phyloP scores from a whole-genome alignment of 768 basidiomycete species.

The Suillus alpinus region DNA sequence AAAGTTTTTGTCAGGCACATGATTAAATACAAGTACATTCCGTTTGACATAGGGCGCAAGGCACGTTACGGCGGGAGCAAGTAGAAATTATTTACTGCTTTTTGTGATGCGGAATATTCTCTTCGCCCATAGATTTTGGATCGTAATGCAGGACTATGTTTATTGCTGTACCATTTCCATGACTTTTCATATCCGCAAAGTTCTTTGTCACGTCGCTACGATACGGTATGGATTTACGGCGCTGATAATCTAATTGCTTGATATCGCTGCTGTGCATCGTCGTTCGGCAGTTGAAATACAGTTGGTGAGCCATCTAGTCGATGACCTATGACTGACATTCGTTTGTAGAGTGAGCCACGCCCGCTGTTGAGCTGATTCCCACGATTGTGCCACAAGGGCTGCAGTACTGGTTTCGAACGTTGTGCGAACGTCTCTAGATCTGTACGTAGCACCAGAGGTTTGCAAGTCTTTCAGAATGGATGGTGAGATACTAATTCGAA shows the following conservation, averaged over 20 bases:
- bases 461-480: background rate
- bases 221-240: slow-evolving; percentile 27
- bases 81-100: slow-evolving; percentile 24
- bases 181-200: background rate
- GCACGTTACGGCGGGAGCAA: slow-evolving; percentile 71
- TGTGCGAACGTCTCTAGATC: background rate
- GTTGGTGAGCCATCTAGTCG: slow-evolving; percentile 1
- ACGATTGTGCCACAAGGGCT: background rate
- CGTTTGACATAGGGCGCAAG: slow-evolving; percentile 95
- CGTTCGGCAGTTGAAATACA: background rate
- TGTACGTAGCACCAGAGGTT: background rate
- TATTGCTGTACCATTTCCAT: slow-evolving; percentile 6
- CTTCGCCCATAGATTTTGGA: slow-evolving; percentile 4
- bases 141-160: slow-evolving; percentile 7
- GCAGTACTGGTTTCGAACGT: background rate
- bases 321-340: slow-evolving; percentile 7
- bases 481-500: background rate
- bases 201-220: background rate
- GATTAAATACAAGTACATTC: slow-evolving; percentile 98
- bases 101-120: background rate
- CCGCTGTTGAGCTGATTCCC: background rate
- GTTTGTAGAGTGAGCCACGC: background rate
- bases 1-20: slow-evolving; percentile 70
- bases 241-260: slow-evolving; percentile 16
- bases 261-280: background rate